Base-by-base conservation (phyloP, 257 asterid species). In the Coffea canephora region DNA sequence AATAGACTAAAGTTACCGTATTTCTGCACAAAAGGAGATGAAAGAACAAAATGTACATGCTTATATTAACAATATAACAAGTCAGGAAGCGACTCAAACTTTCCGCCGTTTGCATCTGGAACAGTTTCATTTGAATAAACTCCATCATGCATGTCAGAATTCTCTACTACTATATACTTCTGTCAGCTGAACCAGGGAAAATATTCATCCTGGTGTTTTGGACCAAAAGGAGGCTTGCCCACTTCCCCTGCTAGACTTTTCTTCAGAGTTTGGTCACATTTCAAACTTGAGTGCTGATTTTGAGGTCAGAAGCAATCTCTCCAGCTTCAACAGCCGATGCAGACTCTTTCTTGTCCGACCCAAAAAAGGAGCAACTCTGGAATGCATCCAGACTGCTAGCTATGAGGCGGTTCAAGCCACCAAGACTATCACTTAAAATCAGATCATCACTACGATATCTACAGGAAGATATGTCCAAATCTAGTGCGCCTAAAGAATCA, bases 401-500 rank as follows among this genome's bases (percentile, higher is more conserved):
- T 85, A 94, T 84, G 82, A 96, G 90, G 84, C 97, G 96, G 90
- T 83, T 94, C 88, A 92, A 84, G 74, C 97, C 97, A 64, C 96
- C 90, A 25, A 92, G 87, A 87, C 98, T 94, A 84, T 96, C 98
- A 72, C 94, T 92, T 77, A 96, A 90, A 82, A 93, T 89, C 80
- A 91, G 94, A 81, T 96, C 96, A 34, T 88, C 92, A 83, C 82
- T 89, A 86, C 80, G 91, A 83, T 92, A 91, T 96, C 96, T 94
- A 91, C 92, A 87, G 14, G 98, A 84, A 85, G 95, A 89, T 77
- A 91, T 79, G 77, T 90, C 99, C 97, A 96, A 88, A 79, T 96
- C 97, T 87, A 96, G 84, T 25, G 93, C 89, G 83, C 99, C 99
- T 89, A 96, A 86, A 27, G 98, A 94, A 87, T 96, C 98, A 3